A percentile compares a stretch with the other conserved stretches of the same genome.
Conservation (phyloP, 768 basidiomycete genomes). For the Pleurotus platypus region DNA sequence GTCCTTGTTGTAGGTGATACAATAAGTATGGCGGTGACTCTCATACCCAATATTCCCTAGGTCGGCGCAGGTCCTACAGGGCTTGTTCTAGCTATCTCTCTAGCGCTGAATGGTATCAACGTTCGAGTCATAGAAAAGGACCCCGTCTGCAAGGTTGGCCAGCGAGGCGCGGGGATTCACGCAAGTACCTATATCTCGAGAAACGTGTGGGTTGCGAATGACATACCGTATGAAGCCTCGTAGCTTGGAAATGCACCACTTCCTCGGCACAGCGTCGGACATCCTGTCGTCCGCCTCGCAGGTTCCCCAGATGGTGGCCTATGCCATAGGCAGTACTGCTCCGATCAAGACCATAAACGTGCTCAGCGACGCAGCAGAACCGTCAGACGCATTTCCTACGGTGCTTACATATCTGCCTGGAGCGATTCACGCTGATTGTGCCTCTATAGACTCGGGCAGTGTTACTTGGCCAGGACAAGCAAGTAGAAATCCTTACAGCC, state of each 20-base stretch:
- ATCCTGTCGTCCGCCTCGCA: neutral
- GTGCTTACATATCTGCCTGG: neutral
- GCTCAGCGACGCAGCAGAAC: neutral
- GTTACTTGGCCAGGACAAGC: constrained; percentile 19
- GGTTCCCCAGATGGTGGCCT: neutral
- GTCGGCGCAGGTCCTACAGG: constrained; percentile 46
- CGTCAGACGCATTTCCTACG: neutral
- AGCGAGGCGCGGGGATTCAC: constrained; percentile 36
- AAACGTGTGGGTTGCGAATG: neutral
- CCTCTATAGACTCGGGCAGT: constrained; percentile 15
- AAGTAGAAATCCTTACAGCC: constrained; percentile 28
- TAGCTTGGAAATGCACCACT: neutral
- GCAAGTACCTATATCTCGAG: constrained; percentile 14
- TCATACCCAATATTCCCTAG: constrained; percentile 17
- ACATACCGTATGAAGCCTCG: neutral
- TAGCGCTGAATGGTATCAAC: constrained; percentile 40
- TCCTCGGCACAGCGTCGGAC: neutral
- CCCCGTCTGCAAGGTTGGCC: constrained; percentile 26
- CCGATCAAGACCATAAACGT: neutral
- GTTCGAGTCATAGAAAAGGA: constrained; percentile 51
- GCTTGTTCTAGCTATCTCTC: constrained; percentile 35
- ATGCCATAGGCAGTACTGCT: neutral
- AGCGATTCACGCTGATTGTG: neutral
- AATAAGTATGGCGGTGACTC: neutral
- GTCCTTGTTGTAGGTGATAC: neutral